A percentile compares a stretch with the other conserved stretches of the same genome.
phyloP scores from a whole-genome alignment of 805 yeast species.

The Saccharomycopsis fibuligera region DNA sequence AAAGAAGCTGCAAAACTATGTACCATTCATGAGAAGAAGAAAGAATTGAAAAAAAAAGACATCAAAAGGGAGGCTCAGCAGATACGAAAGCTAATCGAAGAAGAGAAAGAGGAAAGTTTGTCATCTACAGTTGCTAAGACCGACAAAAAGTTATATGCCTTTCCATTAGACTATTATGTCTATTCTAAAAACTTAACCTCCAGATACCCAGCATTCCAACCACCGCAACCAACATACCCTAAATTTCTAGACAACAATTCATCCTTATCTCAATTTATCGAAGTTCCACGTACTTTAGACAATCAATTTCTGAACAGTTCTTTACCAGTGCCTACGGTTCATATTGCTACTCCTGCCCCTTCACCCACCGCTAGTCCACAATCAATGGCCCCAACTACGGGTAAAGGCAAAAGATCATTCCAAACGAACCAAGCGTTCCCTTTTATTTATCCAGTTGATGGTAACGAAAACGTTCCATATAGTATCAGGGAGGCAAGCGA shows the following conservation, averaged over 20 bases:
- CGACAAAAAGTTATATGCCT: slow-evolving; percentile 39
- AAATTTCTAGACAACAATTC: slow-evolving; percentile 40
- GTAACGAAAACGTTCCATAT: slow-evolving; percentile 47
- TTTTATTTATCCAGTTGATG: slow-evolving; percentile 50
- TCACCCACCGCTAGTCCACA: slow-evolving; percentile 68
- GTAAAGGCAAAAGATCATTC: slow-evolving; percentile 45
- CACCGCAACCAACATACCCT: slow-evolving; percentile 45
- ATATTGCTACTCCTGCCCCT: slow-evolving; percentile 84
- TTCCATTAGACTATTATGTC: slow-evolving; percentile 81
- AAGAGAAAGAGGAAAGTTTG: slow-evolving; percentile 42
- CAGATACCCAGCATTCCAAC: slow-evolving; percentile 65
- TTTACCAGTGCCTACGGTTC: slow-evolving; percentile 50
- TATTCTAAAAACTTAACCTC: slow-evolving; percentile 69
- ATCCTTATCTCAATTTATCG: slow-evolving; percentile 55
- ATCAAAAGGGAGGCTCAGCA: not conserved
- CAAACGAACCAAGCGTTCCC: slow-evolving; percentile 68
- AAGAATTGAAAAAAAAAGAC: not conserved
- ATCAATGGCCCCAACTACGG: slow-evolving; percentile 24
- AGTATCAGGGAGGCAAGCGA: slow-evolving; percentile 77
- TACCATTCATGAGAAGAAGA: not conserved
- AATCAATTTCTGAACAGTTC: slow-evolving; percentile 37
- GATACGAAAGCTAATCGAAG: not conserved
- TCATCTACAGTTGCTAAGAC: slow-evolving; percentile 44
- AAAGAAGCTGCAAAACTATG: slow-evolving; percentile 25
- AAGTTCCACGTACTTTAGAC: slow-evolving; percentile 48